Conservation (phyloP, 116 monocot species). For the Phalaenopsis hybrid region DNA sequence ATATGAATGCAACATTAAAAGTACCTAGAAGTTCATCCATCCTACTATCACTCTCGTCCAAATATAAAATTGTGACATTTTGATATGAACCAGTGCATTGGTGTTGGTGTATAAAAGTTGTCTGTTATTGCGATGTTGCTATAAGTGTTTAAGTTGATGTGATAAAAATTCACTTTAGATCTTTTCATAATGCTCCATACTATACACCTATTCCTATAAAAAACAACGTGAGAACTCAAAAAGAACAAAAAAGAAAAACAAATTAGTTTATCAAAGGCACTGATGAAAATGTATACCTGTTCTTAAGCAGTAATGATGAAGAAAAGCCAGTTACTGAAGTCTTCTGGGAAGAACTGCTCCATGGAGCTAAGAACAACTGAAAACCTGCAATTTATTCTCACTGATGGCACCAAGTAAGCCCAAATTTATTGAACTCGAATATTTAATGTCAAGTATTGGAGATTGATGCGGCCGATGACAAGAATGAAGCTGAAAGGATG, state of each 20-base stretch:
- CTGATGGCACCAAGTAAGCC: slow-evolving; percentile 68
- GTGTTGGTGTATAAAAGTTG: no score
- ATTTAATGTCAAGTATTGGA: slow-evolving; percentile 76
- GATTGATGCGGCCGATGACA: slow-evolving; percentile 54
- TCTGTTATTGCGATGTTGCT: no score
- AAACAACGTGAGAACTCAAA: not conserved
- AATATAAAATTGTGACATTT: no score
- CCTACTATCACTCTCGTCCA: no score
- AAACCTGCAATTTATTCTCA: slow-evolving; percentile 62
- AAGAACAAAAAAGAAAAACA: not conserved
- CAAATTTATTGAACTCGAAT: slow-evolving; percentile 20
- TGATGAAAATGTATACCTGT: no score
- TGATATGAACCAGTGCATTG: no score
- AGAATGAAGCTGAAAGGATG: slow-evolving; percentile 35
- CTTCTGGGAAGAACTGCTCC: not conserved
- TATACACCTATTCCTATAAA: not conserved
- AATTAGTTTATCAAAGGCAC: not conserved
- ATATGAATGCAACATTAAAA: no score
- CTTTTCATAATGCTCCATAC: no score
- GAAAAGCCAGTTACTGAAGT: not conserved
- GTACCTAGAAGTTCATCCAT: no score
- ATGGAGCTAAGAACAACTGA: slow-evolving; percentile 21
- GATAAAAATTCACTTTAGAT: no score
- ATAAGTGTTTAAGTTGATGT: no score
- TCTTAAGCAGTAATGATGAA: not conserved